Evolutionary conservation across 2,329 filamentous ascomycete genomes (phyloP).

Genomic region (Cladorrhinum sp.): DNA sequence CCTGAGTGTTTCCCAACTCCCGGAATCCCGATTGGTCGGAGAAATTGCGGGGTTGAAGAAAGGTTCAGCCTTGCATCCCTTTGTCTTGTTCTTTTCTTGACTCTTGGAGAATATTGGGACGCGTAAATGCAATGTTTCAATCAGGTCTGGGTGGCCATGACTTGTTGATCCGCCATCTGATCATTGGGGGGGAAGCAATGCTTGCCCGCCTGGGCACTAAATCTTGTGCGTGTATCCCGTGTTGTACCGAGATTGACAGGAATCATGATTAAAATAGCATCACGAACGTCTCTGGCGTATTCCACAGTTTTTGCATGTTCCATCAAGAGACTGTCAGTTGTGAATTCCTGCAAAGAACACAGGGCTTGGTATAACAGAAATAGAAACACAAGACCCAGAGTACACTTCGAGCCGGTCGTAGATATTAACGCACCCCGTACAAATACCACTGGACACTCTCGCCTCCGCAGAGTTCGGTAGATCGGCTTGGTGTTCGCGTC

Average conservation of each 20-base stretch:
- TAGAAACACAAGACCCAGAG: not conserved
- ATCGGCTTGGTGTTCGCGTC: not conserved
- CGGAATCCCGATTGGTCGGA: constrained; percentile 3
- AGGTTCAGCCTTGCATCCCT: not conserved
- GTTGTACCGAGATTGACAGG: not conserved
- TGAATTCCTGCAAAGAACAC: not conserved
- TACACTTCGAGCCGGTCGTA: too few species aligned
- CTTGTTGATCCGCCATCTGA: not conserved
- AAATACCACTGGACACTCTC: not conserved
- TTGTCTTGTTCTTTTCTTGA: not conserved
- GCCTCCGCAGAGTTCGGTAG: not conserved
- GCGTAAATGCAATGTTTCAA: too few species aligned
- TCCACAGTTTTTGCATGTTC: not conserved
- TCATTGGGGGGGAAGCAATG: not conserved
- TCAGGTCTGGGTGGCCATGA: not conserved
- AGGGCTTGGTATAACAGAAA: not conserved
- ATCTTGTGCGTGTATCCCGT: not conserved
- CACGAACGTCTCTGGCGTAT: too few species aligned
- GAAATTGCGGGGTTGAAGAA: constrained; percentile 4
- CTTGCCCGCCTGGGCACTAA: not conserved
- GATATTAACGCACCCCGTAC: too few species aligned
- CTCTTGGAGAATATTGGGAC: too few species aligned
- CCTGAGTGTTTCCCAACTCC: not conserved
- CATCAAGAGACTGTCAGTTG: not conserved
- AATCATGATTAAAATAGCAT: not conserved